Conservation (phyloP, 805 yeast genomes). For the Candida maesae region DNA sequence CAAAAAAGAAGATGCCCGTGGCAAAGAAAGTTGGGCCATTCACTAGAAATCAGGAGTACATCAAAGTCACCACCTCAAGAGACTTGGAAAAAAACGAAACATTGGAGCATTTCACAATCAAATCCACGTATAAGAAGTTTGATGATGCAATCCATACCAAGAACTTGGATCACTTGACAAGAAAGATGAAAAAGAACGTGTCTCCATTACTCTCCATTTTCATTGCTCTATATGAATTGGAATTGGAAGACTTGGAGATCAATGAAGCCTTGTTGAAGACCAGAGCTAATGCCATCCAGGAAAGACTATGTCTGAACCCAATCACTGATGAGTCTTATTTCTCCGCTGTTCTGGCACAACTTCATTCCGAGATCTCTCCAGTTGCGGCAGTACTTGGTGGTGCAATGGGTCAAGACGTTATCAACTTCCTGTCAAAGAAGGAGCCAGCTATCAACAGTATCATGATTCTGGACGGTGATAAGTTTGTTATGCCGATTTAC, state of each 20-base stretch:
- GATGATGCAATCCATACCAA: constrained; percentile 29
- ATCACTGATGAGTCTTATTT: constrained; percentile 41
- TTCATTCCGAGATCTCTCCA: constrained; percentile 67
- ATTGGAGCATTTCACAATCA: constrained; percentile 35
- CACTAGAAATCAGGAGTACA: constrained; percentile 39
- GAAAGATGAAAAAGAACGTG: constrained; percentile 42
- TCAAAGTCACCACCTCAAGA: constrained; percentile 32
- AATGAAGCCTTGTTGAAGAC: constrained; percentile 27
- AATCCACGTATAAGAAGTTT: constrained; percentile 36
- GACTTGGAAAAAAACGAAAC: constrained; percentile 34
- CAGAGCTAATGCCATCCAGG: constrained; percentile 31
- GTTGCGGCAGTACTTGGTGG: constrained; percentile 90
- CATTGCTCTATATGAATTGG: constrained; percentile 53
- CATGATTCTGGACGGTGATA: constrained; percentile 68
- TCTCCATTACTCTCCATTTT: constrained; percentile 54
- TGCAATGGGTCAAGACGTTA: constrained; percentile 82
- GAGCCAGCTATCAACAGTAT: constrained; percentile 83
- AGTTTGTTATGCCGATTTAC: constrained; percentile 75
- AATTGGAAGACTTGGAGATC: constrained; percentile 26
- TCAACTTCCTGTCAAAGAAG: constrained; percentile 71
- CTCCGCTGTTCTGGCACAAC: constrained; percentile 43
- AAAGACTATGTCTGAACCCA: constrained; percentile 37
- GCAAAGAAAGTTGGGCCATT: constrained; percentile 51
- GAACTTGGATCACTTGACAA: constrained; percentile 27
- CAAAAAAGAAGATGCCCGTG: constrained; percentile 44